phyloP scores from a whole-genome alignment of 345 rosid genomes.

The Pugionium dolabratum region DNA sequence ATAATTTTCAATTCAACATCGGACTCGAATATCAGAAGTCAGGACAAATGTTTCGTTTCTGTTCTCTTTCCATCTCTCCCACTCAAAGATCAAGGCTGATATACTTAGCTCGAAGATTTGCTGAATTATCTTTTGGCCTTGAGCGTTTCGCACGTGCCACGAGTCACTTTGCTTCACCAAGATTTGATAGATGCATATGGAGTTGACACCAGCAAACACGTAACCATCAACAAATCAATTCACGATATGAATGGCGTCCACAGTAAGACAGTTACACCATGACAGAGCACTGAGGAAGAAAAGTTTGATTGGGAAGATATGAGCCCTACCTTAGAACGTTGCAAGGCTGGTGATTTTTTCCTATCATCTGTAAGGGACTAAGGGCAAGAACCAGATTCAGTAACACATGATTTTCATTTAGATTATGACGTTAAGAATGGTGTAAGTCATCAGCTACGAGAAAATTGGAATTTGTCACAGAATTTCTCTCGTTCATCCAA shows the following conservation, averaged over 20 bases:
- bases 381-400: conserved; percentile 54
- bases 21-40: no score
- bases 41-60: no score
- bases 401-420: conserved; percentile 42
- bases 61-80: no score
- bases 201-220: conserved; percentile 64
- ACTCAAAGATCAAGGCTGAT: no score
- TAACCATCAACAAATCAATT: conserved; percentile 42
- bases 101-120: no score
- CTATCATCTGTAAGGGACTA: conserved; percentile 53
- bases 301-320: conserved; percentile 99
- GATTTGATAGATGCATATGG: conserved; percentile 98
- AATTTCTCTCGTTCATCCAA: conserved; percentile 49
- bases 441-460: conserved; percentile 46
- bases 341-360: conserved; percentile 52
- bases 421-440: conserved; percentile 52
- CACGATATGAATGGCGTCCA: conserved; percentile 58
- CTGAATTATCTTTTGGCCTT: no score
- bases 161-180: background rate
- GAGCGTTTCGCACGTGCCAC: no score
- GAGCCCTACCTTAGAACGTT: conserved; percentile 82
- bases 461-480: conserved; percentile 49
- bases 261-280: conserved; percentile 55
- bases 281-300: conserved; percentile 99
- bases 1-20: no score